Base-by-base conservation (phyloP, 2,329 filamentous ascomycete genomes). In the Seiridium cupressi region DNA sequence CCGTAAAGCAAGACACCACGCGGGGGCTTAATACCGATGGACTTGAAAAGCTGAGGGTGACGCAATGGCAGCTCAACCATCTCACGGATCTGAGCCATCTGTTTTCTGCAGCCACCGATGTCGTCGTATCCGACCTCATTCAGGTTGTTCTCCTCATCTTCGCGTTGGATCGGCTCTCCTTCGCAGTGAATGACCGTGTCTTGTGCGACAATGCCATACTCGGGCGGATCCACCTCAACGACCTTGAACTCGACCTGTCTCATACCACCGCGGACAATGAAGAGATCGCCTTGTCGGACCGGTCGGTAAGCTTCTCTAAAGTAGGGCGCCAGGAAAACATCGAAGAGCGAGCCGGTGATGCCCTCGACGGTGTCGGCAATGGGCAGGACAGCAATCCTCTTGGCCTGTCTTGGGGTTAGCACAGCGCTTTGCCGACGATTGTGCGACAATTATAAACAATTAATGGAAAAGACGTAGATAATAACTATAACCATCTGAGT, bases 211-310 rank as follows among this genome's bases (percentile, higher is more conserved):
- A 99, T 99, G 69, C 96, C 96, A 73, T 96, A 98, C 83, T 99
- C 95, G 67, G 95, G 95, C 51, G 95, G 93, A 71, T 99, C 95
- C 54, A 99, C 93, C 81, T 99, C 95, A 53, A 99, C 94, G 47
- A 99, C 94, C 85, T 99, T 99, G 84, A 99, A 99, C 75, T 99
- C 95, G 42, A 99, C 95, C 79, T 97, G 94, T 77, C 95, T 89
- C 95, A 99, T 99, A 74, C 93, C 94, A 80, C 94, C 95, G 72
- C 95, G 90, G 63, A 95, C 92, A 76, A 93, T 97, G 85, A 99
- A 99, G 60, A 97, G 87, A 74, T 99, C 95, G 71, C 95, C 95
- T 84, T 98, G 95, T 75, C 93, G 90, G 63, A 99, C 93, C 59
- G 95, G 95, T 75, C 95, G 87, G 84, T 99, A 99, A 65, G 95